phyloP scores from a whole-genome alignment of 2,329 filamentous ascomycete genomes.

The Neofusicoccum laricinum region DNA sequence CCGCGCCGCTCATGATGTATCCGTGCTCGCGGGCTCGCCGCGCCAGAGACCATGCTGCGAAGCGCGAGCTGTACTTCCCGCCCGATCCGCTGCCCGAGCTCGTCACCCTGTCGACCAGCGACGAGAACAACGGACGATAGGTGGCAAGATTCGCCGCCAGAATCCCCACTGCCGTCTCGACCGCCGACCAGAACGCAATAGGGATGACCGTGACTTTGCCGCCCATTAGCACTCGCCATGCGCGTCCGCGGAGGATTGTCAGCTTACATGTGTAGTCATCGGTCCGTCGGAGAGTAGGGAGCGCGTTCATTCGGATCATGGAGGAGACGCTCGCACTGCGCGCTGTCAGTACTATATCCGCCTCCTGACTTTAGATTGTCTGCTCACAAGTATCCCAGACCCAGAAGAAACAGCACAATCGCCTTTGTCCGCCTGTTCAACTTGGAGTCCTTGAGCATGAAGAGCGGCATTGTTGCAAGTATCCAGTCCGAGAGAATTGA shows the following conservation, averaged over 20 bases:
- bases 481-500: conserved; percentile 9
- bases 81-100: background rate
- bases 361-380: background rate
- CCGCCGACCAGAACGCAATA: background rate
- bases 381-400: conserved; percentile 7
- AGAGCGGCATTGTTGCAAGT: background rate
- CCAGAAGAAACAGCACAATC: background rate
- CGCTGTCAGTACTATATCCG: background rate
- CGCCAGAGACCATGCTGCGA: background rate
- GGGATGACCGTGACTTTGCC: background rate
- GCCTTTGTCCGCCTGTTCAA: conserved; percentile 1
- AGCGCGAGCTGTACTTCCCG: background rate
- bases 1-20: background rate
- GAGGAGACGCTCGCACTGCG: background rate
- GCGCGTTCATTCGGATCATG: conserved; percentile 1
- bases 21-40: background rate
- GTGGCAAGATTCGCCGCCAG: conserved; percentile 2
- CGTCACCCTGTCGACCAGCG: background rate
- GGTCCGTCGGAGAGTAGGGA: background rate
- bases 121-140: background rate
- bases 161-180: background rate
- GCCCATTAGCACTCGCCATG: background rate
- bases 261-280: background rate
- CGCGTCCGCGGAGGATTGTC: background rate
- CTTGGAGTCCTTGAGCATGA: conserved; percentile 1